These are phyloP conservation scores for Cystofilobasidium ferigula DNA, from an alignment of 768 basidiomycete genomes.

Conservation along the genomic window DNA sequence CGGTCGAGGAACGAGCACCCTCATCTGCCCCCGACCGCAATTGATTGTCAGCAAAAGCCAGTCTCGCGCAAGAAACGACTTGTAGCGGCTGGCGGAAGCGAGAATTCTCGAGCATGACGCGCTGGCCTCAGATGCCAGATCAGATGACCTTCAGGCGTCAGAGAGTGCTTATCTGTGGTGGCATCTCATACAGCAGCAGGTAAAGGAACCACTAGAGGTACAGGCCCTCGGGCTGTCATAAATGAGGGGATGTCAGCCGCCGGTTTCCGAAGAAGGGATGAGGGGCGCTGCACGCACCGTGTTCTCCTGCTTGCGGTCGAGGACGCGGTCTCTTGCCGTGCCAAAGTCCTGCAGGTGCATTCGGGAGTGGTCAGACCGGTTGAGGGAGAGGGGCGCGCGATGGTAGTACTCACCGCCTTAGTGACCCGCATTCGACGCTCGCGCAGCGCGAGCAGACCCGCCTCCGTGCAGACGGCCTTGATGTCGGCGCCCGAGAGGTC, in stretches of 20 bases:
- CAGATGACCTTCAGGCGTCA: too few species aligned
- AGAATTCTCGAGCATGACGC: too few species aligned
- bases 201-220: slow-evolving; percentile 7
- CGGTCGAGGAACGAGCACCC: too few species aligned
- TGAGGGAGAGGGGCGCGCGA: neutral
- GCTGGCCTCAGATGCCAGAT: too few species aligned
- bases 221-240: slow-evolving; percentile 6
- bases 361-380: slow-evolving; percentile 11
- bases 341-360: slow-evolving; percentile 15
- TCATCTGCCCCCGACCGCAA: too few species aligned
- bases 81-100: too few species aligned
- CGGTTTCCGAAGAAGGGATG: neutral
- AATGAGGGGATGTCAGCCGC: neutral
- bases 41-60: too few species aligned
- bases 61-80: too few species aligned
- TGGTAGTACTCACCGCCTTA: slow-evolving; percentile 12
- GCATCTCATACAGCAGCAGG: neutral
- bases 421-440: slow-evolving; percentile 73
- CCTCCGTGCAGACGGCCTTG: slow-evolving; percentile 97
- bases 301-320: slow-evolving; percentile 96
- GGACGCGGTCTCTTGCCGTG: slow-evolving; percentile 44
- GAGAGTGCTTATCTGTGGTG: too few species aligned
- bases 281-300: slow-evolving; percentile 40
- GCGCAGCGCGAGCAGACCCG: slow-evolving; percentile 85
- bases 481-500: slow-evolving; percentile 95